Evolutionary conservation across 2,329 filamentous ascomycete species (phyloP).

Genomic region (Epichloe bromicola): DNA sequence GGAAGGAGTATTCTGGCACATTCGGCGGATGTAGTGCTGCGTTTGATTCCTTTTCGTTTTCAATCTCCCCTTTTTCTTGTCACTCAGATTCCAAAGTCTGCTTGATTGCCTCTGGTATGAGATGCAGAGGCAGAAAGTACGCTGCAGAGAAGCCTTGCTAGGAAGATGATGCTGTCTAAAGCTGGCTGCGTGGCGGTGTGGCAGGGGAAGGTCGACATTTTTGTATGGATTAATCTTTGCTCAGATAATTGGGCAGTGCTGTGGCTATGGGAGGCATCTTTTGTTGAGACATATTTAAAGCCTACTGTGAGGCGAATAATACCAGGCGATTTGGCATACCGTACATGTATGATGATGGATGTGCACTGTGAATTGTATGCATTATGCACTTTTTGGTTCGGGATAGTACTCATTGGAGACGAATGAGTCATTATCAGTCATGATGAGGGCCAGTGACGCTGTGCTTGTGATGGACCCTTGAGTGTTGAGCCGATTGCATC

Average conservation of each 20-base stretch:
- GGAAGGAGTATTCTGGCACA: conserved; percentile 4
- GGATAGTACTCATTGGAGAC: neutral
- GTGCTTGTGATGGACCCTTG: no score
- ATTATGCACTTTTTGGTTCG: neutral
- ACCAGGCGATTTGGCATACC: neutral
- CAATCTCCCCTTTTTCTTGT: neutral
- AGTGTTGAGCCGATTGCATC: no score
- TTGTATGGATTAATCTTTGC: conserved; percentile 12
- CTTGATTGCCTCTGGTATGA: neutral
- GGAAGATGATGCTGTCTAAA: neutral
- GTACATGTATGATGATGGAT: neutral
- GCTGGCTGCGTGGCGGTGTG: neutral
- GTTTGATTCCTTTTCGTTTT: neutral
- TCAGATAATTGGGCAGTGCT: neutral
- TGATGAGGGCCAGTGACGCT: no score
- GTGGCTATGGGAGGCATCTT: neutral
- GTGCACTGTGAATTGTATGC: neutral
- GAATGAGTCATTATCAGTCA: no score
- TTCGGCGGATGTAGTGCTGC: conserved; percentile 4
- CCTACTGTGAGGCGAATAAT: neutral
- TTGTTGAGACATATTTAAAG: neutral
- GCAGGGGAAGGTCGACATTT: neutral
- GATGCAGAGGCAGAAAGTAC: neutral
- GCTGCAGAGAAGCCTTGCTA: neutral
- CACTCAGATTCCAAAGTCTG: no score